These are phyloP conservation scores for Lasiodiplodia citricola DNA, from an alignment of 2,329 filamentous ascomycete species.

Conservation along the genomic window DNA sequence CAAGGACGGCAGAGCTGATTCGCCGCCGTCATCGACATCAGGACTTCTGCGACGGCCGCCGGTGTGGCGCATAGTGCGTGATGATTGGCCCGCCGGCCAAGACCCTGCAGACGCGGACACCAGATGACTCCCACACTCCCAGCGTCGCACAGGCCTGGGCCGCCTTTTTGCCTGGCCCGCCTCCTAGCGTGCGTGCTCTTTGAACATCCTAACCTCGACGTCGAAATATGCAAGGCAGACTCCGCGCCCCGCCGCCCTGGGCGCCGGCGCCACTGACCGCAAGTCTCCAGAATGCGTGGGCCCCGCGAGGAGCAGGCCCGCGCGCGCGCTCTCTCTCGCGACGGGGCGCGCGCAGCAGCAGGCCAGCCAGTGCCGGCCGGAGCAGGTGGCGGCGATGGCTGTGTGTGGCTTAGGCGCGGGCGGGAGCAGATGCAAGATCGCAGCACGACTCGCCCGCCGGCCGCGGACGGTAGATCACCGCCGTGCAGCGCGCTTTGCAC, in stretches of 20 bases:
- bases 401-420: conserved; percentile 17
- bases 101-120: conserved; percentile 24
- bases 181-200: conserved; percentile 18
- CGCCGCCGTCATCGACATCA: conserved; percentile 16
- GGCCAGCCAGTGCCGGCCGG: neutral
- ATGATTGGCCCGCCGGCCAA: conserved; percentile 14
- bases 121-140: conserved; percentile 23
- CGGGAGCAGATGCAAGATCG: conserved; percentile 25
- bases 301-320: conserved; percentile 3
- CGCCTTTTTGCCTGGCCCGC: conserved; percentile 18
- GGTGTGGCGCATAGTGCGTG: conserved; percentile 19
- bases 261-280: conserved; percentile 15
- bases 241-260: conserved; percentile 18
- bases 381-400: conserved; percentile 22
- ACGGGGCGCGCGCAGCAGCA: neutral
- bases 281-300: conserved; percentile 18
- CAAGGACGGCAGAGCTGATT: conserved; percentile 25
- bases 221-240: conserved; percentile 17
- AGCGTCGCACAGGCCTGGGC: conserved; percentile 17
- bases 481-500: conserved; percentile 19
- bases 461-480: conserved; percentile 23
- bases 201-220: conserved; percentile 19
- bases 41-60: neutral
- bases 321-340: neutral
- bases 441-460: conserved; percentile 22